A percentile compares a stretch with the other conserved stretches of the same genome.
Evolutionary conservation across 495 filamentous ascomycete species (phyloP).

Genomic region (Penicillium silybi): DNA sequence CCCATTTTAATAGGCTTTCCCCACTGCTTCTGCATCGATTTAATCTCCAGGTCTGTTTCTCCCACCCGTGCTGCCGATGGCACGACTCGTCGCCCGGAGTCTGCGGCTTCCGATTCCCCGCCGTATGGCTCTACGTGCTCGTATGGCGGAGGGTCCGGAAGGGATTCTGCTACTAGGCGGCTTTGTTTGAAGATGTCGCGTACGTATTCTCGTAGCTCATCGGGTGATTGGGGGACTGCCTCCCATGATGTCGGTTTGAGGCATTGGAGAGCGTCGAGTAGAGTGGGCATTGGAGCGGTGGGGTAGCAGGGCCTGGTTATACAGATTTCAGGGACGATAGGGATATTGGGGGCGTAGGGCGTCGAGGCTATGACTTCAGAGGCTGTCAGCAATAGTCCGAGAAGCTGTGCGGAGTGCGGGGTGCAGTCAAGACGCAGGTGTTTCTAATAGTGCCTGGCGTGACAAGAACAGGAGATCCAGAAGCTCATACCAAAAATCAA

Average conservation of each 20-base stretch:
- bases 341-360: not conserved
- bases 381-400: not conserved
- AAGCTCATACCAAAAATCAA: not conserved
- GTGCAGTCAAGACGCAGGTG: not conserved
- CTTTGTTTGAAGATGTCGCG: slow-evolving; percentile 59
- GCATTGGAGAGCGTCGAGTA: slow-evolving; percentile 70
- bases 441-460: not conserved
- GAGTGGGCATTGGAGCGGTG: slow-evolving; percentile 47
- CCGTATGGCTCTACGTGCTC: slow-evolving; percentile 1
- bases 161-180: slow-evolving; percentile 69
- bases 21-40: slow-evolving; percentile 73
- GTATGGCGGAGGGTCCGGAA: slow-evolving; percentile 56
- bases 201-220: slow-evolving; percentile 49
- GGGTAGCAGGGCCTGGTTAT: not conserved
- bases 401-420: not conserved
- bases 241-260: slow-evolving; percentile 70
- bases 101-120: slow-evolving; percentile 9
- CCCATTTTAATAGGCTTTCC: slow-evolving; percentile 73
- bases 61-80: slow-evolving; percentile 50
- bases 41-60: slow-evolving; percentile 43
- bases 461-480: not conserved
- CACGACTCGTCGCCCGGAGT: slow-evolving; percentile 42
- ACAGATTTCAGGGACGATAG: not conserved
- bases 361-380: not conserved
- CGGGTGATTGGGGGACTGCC: slow-evolving; percentile 51